These are phyloP conservation scores for Prinsepia uniflora DNA, from an alignment of 306 rosid species.

Conservation along the genomic window DNA sequence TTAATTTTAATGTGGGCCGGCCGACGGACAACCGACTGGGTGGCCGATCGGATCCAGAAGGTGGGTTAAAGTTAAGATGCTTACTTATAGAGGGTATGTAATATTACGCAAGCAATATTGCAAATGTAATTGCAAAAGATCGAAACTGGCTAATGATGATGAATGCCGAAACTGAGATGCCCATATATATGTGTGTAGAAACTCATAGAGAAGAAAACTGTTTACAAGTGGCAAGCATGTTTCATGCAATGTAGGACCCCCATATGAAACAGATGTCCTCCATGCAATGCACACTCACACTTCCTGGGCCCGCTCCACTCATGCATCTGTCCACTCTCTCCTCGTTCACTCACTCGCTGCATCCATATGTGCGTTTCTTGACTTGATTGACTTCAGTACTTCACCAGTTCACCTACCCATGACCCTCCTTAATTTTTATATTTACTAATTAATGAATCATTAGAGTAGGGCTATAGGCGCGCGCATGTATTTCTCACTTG, in stretches of 20 bases:
- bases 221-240: constrained; percentile 56
- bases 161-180: background rate
- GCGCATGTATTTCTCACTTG: too few relatives aligned
- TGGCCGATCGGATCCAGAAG: background rate
- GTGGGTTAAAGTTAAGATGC: background rate
- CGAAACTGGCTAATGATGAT: background rate
- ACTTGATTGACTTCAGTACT: too few relatives aligned
- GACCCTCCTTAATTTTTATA: too few relatives aligned
- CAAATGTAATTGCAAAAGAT: background rate
- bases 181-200: background rate
- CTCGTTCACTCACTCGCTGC: too few relatives aligned
- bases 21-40: too few relatives aligned
- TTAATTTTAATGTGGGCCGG: too few relatives aligned
- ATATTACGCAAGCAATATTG: background rate
- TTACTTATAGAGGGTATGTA: background rate
- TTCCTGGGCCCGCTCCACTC: constrained; percentile 12
- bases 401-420: too few relatives aligned
- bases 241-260: constrained; percentile 36
- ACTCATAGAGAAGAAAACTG: constrained; percentile 6
- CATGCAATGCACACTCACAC: constrained; percentile 47
- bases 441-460: too few relatives aligned
- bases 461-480: too few relatives aligned
- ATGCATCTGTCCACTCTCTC: too few relatives aligned
- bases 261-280: constrained; percentile 27
- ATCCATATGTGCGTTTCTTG: too few relatives aligned